These are phyloP conservation scores for Mycena belliarum DNA, from an alignment of 768 basidiomycete species.

Conservation along the genomic window DNA sequence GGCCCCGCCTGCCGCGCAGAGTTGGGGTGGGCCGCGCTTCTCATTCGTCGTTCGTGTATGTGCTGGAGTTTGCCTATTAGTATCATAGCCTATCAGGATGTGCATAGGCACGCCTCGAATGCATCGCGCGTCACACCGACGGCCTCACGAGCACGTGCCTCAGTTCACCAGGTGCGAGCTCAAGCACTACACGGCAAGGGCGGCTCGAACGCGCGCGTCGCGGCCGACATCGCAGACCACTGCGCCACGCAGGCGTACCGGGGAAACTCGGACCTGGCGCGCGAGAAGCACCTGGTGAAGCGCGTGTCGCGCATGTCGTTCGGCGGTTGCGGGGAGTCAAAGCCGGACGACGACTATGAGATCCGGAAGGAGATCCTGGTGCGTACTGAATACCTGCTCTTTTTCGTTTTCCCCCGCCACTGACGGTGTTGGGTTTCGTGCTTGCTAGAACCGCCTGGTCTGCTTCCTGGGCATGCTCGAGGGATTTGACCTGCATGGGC, in stretches of 20 bases:
- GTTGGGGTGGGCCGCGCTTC: constrained; percentile 1
- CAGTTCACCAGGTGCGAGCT: constrained; percentile 4
- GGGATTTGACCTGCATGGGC: constrained; percentile 2
- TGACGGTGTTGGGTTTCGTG: not conserved
- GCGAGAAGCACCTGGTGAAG: constrained; percentile 7
- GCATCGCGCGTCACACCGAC: constrained; percentile 10
- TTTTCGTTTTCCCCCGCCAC: no score
- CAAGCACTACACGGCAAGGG: constrained; percentile 3
- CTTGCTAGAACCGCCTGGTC: not conserved
- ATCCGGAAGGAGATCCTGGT: constrained; percentile 2
- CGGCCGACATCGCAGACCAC: constrained; percentile 6
- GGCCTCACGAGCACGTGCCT: constrained; percentile 13
- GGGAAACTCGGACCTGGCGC: not conserved
- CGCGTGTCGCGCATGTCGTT: constrained; percentile 5
- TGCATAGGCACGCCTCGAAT: constrained; percentile 12
- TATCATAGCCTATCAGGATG: no score
- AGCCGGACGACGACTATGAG: constrained; percentile 10
- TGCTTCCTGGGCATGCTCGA: constrained; percentile 1
- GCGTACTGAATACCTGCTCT: no score
- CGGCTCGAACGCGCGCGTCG: constrained; percentile 3
- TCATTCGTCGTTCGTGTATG: not conserved
- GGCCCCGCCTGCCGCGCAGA: constrained; percentile 5
- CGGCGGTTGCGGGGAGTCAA: constrained; percentile 4
- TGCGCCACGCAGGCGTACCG: constrained; percentile 7
- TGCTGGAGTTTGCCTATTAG: not conserved